Evolutionary conservation across 2,329 filamentous ascomycete genomes (phyloP), one percentile per base, ranked within the genome.

Genomic region (Seiridium cupressi): DNA sequence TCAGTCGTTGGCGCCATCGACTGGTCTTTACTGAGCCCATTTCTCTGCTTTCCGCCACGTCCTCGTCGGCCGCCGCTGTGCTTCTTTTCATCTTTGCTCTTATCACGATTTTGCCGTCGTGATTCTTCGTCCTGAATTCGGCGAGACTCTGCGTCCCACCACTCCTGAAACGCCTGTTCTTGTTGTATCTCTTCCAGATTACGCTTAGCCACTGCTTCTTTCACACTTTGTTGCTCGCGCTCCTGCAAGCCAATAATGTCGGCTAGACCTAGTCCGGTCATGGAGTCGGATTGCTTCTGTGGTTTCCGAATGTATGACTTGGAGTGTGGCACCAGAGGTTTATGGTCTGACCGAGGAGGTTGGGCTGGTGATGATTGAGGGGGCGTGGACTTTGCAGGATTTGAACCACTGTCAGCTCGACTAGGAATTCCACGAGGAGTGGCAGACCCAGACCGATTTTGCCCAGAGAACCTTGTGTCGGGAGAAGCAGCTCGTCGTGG

Each of bases 131-230:
- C 85, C 64, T 89, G 88, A 44, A 89, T 85, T 35, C 90, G 82
- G 61, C 83, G 83, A 68, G 89, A 92, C 74, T 97, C 93, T 63
- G 90, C 88, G 65, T 96, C 92, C 93, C 93, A 97, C 93, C 93
- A 97, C 72, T 96, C 89, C 72, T 97, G 92, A 72, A 99, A 99
- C 56, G 92, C 92, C 71, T 99, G 95, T 75, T 99, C 95, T 65
- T 95, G 88, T 73, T 99, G 95, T 61, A 99, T 99, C 64, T 98
- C 95, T 70, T 96, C 89, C 36, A 99, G 78, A 64, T 91, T 95
- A 59, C 94, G 85, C 76, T 96, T 97, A 2, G 93, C 91, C 9
- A 88, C 88, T 1, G 93, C 92, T 71, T 97, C 93, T 57, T 87
- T 89, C 62, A 96, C 88, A 18, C 86, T 84, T 60, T 92, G 87